phyloP scores from a whole-genome alignment of 1,284 basidiomycete genomes.

The Pascua sp. region DNA sequence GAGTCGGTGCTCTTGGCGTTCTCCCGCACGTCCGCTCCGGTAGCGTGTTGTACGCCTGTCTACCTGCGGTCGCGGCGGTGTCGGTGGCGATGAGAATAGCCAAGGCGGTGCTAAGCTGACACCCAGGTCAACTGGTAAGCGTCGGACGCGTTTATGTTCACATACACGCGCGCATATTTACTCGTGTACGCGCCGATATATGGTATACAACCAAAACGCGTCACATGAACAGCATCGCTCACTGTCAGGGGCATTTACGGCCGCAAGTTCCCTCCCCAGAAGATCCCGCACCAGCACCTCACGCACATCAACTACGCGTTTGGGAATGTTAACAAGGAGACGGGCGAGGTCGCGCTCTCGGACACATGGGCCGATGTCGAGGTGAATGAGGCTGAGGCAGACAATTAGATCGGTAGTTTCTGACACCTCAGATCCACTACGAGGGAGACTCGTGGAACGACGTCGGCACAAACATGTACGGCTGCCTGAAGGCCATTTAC shows the following conservation, averaged over 20 bases:
- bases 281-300: slow-evolving; percentile 64
- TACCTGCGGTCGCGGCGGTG: not conserved
- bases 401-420: slow-evolving; percentile 1
- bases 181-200: not conserved
- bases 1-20: not conserved
- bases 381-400: slow-evolving; percentile 48
- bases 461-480: slow-evolving; percentile 72
- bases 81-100: not conserved
- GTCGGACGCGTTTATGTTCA: no score
- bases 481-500: slow-evolving; percentile 83
- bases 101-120: not conserved
- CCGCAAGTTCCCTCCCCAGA: slow-evolving; percentile 68
- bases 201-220: not conserved
- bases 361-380: slow-evolving; percentile 80
- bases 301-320: slow-evolving; percentile 89
- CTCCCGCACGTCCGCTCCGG: no score
- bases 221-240: not conserved
- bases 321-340: slow-evolving; percentile 68
- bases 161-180: no score
- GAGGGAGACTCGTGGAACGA: slow-evolving; percentile 88
- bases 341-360: slow-evolving; percentile 66
- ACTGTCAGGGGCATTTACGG: slow-evolving; percentile 80
- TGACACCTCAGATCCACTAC: slow-evolving; percentile 54
- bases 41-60: no score
- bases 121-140: slow-evolving; percentile 35